Evolutionary conservation across 257 asterid genomes (phyloP), one percentile per base, ranked within the genome.

Genomic region (Knoxia roxburghii): DNA sequence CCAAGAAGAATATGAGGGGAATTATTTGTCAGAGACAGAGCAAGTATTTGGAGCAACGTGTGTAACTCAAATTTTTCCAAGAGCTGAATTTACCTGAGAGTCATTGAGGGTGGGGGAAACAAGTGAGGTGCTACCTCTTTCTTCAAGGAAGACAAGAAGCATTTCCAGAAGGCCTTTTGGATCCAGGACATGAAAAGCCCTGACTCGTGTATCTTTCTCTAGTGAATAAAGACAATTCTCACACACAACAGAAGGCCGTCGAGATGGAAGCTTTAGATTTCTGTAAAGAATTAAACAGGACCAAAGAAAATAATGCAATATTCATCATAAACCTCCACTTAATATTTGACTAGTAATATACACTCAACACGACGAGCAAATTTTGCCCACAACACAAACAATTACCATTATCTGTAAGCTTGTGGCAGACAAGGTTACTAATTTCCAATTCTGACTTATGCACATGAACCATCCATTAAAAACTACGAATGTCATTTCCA

Each of bases 241-340:
- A 73, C 99, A 93, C 64, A 90, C 99, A 73, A 93, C 55, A 75
- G 97, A 77, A 62, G 97, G 99, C 62, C 80, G 69, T 59, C 88
- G 82, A 68, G 96, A 90, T 29, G 99, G 99, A 71, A 93, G 94
- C 90, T 86, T 93, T 75, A 93, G 73, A 69, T 90, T 88, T 79
- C 99, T 93, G 74, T 48, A 79, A 75, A 62, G 61, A 33, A 17
- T 48, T n/a, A 79, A 70, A 48, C 13, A 50, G 12, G 50, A 8
- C 40, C 45, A 49, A 32, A 45, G 23, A 76, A 27, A 80, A 23
- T 33, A 26, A 56, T 15, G 54, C 65, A 17, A 41, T 24, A 6
- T 66, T 29, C 32, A 67, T 72, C 70, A 64, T 11, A 69, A 56
- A n/a, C 10, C 64, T 59, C 20, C 27, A 33, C 27, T 58, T 33